phyloP scores from a whole-genome alignment of 2,329 filamentous ascomycete species.

The Phaeoacremonium minimum region DNA sequence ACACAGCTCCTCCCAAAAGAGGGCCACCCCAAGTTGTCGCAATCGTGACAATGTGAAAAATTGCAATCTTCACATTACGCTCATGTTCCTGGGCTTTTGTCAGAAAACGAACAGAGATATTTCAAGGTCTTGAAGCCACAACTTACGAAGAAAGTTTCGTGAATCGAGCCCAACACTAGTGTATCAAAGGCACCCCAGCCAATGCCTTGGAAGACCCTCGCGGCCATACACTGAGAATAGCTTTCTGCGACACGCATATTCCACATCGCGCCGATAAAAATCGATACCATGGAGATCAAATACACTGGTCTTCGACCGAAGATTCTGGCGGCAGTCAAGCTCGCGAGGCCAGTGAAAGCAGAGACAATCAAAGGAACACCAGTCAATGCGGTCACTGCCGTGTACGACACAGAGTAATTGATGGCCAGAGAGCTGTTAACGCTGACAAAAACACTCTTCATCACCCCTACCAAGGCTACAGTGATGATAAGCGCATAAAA shows the following conservation, averaged over 20 bases:
- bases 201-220: constrained; percentile 50
- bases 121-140: too few relatives aligned
- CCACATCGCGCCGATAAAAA: constrained; percentile 48
- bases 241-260: constrained; percentile 36
- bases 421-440: constrained; percentile 39
- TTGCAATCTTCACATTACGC: constrained; percentile 36
- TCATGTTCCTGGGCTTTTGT: constrained; percentile 46
- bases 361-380: constrained; percentile 49
- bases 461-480: constrained; percentile 40
- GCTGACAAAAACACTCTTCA: constrained; percentile 50
- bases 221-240: constrained; percentile 43
- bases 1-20: constrained; percentile 46
- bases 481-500: constrained; percentile 41
- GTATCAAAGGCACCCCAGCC: constrained; percentile 58
- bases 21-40: constrained; percentile 50
- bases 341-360: constrained; percentile 36
- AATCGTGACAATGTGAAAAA: constrained; percentile 39
- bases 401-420: constrained; percentile 40
- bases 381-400: constrained; percentile 43
- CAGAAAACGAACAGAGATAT: constrained; percentile 8
- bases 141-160: constrained; percentile 54
- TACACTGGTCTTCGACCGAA: constrained; percentile 52
- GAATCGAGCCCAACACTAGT: constrained; percentile 45
- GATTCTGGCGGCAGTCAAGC: constrained; percentile 36
- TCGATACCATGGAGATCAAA: constrained; percentile 35